A percentile compares a stretch with the other conserved stretches of the same genome.
Conservation (phyloP, 169 alveolate species). For the Plasmodium adleri region DNA sequence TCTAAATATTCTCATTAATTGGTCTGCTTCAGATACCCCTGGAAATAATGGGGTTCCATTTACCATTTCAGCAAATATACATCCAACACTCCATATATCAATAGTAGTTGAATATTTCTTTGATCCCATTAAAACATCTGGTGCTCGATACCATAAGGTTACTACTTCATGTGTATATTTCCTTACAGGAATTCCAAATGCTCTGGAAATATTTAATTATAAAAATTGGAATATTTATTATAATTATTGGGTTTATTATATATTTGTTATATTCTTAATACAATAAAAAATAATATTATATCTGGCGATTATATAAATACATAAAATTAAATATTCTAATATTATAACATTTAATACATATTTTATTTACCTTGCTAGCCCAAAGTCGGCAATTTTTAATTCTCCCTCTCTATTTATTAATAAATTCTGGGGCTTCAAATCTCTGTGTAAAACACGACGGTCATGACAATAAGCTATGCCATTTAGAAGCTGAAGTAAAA, state of each 20-base stretch:
- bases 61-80: slow-evolving; percentile 98
- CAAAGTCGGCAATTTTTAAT: slow-evolving; percentile 99
- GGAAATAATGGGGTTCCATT: slow-evolving; percentile 98
- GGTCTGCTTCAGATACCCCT: slow-evolving; percentile 97
- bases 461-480: slow-evolving; percentile 99
- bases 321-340: too few species aligned
- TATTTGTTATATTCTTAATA: too few species aligned
- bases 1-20: slow-evolving; percentile 96
- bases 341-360: background rate
- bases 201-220: slow-evolving; percentile 88
- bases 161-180: slow-evolving; percentile 98
- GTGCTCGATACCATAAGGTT: slow-evolving; percentile 99
- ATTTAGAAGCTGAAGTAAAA: slow-evolving; percentile 95
- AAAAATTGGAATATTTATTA: slow-evolving; percentile 12
- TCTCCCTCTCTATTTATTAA: slow-evolving; percentile 94
- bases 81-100: slow-evolving; percentile 99
- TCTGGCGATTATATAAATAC: too few species aligned
- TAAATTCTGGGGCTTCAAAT: slow-evolving; percentile 99
- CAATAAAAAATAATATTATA: too few species aligned
- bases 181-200: slow-evolving; percentile 98
- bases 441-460: slow-evolving; percentile 98
- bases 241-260: slow-evolving; percentile 32
- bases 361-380: slow-evolving; percentile 92
- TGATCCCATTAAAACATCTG: slow-evolving; percentile 99
- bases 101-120: slow-evolving; percentile 98